phyloP scores from a whole-genome alignment of 495 filamentous ascomycete genomes.

The Xylaria grammica region DNA sequence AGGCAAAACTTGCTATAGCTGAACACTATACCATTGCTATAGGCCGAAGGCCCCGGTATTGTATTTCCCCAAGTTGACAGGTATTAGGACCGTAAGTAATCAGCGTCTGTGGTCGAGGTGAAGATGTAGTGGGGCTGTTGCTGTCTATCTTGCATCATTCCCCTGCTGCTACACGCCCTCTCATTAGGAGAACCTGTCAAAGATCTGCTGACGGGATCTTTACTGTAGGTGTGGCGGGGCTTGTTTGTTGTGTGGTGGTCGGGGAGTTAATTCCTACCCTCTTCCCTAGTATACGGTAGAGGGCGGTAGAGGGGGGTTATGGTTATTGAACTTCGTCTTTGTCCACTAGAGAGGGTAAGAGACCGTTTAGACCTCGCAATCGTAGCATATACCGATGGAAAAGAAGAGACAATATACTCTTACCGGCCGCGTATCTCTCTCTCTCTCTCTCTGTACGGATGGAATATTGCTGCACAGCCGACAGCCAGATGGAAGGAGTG shows the following conservation, averaged over 20 bases:
- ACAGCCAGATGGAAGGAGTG: background rate
- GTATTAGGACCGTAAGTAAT: conserved; percentile 30
- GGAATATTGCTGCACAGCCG: background rate
- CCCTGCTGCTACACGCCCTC: conserved; percentile 31
- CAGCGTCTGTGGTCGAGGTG: conserved; percentile 34
- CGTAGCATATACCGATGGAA: background rate
- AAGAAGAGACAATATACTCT: conserved; percentile 3
- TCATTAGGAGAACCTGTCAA: conserved; percentile 36
- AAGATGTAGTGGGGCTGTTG: conserved; percentile 37
- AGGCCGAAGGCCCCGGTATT: conserved; percentile 10
- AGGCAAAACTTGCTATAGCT: conserved; percentile 22
- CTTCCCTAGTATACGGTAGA: conserved; percentile 9
- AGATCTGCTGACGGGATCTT: conserved; percentile 44
- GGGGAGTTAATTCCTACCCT: conserved; percentile 30
- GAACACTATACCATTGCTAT: conserved; percentile 11
- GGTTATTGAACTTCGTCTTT: background rate
- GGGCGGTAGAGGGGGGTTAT: too few relatives aligned
- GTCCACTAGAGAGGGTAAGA: background rate
- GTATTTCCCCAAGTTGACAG: conserved; percentile 11
- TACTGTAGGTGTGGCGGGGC: conserved; percentile 36
- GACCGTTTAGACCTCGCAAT: background rate
- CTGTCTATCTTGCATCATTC: conserved; percentile 37
- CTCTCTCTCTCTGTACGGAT: too few relatives aligned
- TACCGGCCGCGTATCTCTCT: background rate
- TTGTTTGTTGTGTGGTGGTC: conserved; percentile 35